Conservation (phyloP, 2,329 filamentous ascomycete species). For the Hymenoscyphus occultus region DNA sequence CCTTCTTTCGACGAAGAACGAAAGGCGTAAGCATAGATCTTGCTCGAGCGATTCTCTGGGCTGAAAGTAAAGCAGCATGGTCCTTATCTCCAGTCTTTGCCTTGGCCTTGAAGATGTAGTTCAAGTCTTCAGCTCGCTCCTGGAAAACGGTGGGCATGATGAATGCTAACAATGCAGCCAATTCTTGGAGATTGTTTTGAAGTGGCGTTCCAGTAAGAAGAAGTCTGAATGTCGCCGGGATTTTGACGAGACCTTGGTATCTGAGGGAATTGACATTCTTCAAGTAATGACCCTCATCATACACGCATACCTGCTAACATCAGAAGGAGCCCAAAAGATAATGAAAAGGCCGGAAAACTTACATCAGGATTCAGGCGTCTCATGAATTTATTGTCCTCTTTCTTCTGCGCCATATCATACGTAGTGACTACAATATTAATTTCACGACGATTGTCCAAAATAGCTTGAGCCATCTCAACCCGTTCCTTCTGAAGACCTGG, state of each 20-base stretch:
- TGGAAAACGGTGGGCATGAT: constrained; percentile 85
- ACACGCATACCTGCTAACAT: constrained; percentile 52
- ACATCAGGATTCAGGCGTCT: constrained; percentile 53
- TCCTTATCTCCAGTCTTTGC: constrained; percentile 77
- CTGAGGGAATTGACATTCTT: constrained; percentile 83
- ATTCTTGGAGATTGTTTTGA: constrained; percentile 90
- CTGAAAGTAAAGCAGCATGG: constrained; percentile 80
- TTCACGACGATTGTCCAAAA: constrained; percentile 62
- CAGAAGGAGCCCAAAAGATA: constrained; percentile 7
- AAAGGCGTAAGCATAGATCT: constrained; percentile 93
- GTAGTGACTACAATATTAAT: constrained; percentile 72
- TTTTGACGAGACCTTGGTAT: constrained; percentile 74
- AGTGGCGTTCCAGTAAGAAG: constrained; percentile 88
- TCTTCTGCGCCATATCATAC: constrained; percentile 60
- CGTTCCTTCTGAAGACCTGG: constrained; percentile 64
- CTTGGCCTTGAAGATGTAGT: constrained; percentile 87
- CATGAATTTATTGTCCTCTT: constrained; percentile 61
- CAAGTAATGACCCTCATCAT: constrained; percentile 90
- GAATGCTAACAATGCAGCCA: constrained; percentile 88
- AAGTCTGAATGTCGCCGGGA: constrained; percentile 78
- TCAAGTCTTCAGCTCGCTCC: constrained; percentile 72
- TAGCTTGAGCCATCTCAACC: constrained; percentile 61
- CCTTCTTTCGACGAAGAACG: constrained; percentile 89
- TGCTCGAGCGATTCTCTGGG: constrained; percentile 80
- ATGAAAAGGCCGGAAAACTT: constrained; percentile 16